phyloP scores from a whole-genome alignment of 371 early-diverging fungal genomes.

The Mortierella sp. region DNA sequence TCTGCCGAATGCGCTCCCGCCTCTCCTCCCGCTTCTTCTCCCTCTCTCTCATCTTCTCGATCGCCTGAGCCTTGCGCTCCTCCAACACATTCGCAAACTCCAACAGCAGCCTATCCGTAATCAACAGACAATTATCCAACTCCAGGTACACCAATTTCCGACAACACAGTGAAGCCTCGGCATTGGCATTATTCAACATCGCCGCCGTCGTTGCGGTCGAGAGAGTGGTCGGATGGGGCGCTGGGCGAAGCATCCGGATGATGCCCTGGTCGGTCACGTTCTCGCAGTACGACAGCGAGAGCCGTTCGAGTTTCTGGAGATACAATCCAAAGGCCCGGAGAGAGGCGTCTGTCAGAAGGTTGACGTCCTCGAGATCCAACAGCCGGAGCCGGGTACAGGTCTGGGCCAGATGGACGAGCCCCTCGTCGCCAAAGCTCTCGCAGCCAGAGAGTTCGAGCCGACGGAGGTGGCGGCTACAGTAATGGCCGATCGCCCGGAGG shows the following conservation, averaged over 20 bases:
- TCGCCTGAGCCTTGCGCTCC: conserved; percentile 32
- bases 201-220: conserved; percentile 30
- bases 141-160: conserved; percentile 32
- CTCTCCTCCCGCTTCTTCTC: conserved; percentile 42
- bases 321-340: conserved; percentile 56
- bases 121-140: conserved; percentile 47
- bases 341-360: conserved; percentile 62
- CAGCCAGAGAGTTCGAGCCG: conserved; percentile 69
- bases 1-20: conserved; percentile 38
- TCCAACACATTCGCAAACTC: conserved; percentile 54
- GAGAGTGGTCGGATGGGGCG: conserved; percentile 39
- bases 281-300: conserved; percentile 50
- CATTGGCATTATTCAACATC: conserved; percentile 10
- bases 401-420: conserved; percentile 60
- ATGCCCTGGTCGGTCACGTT: conserved; percentile 54
- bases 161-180: conserved; percentile 30
- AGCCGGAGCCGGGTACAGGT: conserved; percentile 57
- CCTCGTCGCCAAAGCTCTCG: conserved; percentile 63
- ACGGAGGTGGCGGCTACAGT: conserved; percentile 51
- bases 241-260: conserved; percentile 36
- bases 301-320: conserved; percentile 42
- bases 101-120: conserved; percentile 42
- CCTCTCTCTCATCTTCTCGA: conserved; percentile 26
- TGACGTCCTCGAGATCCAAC: conserved; percentile 70
- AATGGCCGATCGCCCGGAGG: conserved; percentile 57